Base-by-base conservation (phyloP, 371 early-diverging fungal genomes). In the Mucor circinelloides region DNA sequence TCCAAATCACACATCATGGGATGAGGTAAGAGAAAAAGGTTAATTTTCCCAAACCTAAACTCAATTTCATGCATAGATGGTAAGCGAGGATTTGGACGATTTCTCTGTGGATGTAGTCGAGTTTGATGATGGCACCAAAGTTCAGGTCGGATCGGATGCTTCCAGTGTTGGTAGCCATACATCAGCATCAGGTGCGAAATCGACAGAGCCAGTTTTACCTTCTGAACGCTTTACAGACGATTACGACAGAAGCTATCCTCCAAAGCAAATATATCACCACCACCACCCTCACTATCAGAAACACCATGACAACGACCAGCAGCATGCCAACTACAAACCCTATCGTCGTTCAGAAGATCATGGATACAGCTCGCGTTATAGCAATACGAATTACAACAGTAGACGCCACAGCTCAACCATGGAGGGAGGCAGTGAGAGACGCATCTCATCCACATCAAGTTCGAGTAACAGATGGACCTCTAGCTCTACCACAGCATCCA, bases 201-300 rank as follows among this genome's bases (percentile, higher is more conserved):
- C 44, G 21, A 55, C 52, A 13, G 59, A 63, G 17, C 63, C 64
- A 15, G 80, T 79, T 0, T 64, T 73, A 21, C 84, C 84, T 13
- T 67, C 76, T 21, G 81, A 81, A 13, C 64, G 84, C 12, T 83
- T 83, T 57, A 74, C 81, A 6, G 80, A 83, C 21, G 84, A 83
- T 64, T 83, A 83, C 38, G 84, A 83, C 61, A 70, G 84, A 9
- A 77, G 78, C 19, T 80, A 83, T 60, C 81, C 79, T 13, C 71
- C 77, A 5, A 56, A 63, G 54, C 32, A 36, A 15, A 19, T 23
- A 15, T 74, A 79, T 55, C 58, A 70, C 6, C 69, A 66, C 13
- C 55, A 17, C 10, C 55, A 52, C 0, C 21, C 13, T 10, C 6
- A 25, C 17, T 17, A 40, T 40, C 40, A 40, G 17, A 13, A n/a